Conservation (phyloP, 306 rosid species). For the Erythrophleum fordii region DNA sequence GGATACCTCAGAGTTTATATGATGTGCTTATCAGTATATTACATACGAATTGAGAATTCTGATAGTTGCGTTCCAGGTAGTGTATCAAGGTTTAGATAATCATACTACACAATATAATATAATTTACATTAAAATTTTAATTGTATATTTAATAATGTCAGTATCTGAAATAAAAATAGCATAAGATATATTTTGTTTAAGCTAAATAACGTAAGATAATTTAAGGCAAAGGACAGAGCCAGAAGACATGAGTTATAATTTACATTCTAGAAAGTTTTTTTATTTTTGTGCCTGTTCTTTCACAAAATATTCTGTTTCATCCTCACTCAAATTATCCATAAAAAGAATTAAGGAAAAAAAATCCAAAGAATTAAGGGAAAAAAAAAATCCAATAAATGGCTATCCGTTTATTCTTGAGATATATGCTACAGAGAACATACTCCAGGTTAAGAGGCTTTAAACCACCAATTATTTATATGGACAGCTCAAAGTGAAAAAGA, state of each 20-base stretch:
- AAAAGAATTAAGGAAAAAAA: no score
- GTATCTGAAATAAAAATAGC: neutral
- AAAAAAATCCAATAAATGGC: neutral
- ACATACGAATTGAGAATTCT: neutral
- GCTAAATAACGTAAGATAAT: no score
- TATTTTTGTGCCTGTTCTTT: neutral
- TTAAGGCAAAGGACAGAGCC: no score
- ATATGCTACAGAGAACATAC: conserved; percentile 9
- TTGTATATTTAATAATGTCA: neutral
- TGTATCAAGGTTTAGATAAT: neutral
- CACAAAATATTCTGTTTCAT: neutral
- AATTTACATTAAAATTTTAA: neutral
- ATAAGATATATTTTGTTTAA: neutral
- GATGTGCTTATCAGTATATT: neutral
- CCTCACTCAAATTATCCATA: neutral
- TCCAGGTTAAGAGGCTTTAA: conserved; percentile 16
- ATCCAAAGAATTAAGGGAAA: no score
- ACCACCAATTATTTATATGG: neutral
- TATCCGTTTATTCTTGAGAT: neutral
- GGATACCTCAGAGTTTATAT: neutral
- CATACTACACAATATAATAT: neutral
- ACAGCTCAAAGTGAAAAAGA: neutral
- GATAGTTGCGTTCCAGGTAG: neutral
- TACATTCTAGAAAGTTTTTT: neutral
- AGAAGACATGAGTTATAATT: no score